phyloP scores from a whole-genome alignment of 805 yeast genomes.

The Saturnispora hagleri region DNA sequence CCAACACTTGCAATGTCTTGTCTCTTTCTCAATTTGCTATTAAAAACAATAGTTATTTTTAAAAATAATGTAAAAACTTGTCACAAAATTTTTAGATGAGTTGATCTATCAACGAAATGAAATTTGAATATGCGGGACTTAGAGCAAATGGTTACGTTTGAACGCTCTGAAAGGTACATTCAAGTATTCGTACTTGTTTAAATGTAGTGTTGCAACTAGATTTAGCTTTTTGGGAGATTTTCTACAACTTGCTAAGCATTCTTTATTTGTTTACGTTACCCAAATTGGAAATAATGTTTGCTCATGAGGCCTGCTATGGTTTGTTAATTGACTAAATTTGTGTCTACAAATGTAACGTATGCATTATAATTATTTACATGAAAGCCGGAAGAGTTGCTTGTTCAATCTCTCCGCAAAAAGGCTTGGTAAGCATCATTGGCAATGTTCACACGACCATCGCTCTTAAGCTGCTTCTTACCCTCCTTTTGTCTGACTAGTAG shows the following conservation, averaged over 20 bases:
- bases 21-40: neutral
- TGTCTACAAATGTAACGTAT: neutral
- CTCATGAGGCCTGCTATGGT: neutral
- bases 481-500: slow-evolving; percentile 82
- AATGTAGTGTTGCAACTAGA: too few species aligned
- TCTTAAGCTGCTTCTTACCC: slow-evolving; percentile 80
- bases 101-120: neutral
- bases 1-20: neutral
- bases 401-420: slow-evolving; percentile 41
- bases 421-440: slow-evolving; percentile 86
- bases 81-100: neutral
- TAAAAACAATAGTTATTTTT: neutral
- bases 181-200: too few species aligned
- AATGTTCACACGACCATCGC: slow-evolving; percentile 68
- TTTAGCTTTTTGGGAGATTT: too few species aligned
- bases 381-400: neutral
- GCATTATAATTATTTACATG: neutral
- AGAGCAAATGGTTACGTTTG: too few species aligned
- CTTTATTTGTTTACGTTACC: neutral
- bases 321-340: neutral
- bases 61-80: neutral
- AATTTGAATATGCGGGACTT: too few species aligned
- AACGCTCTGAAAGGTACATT: too few species aligned
- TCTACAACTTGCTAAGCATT: neutral
- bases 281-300: neutral